Conservation (phyloP, 1,284 basidiomycete genomes). For the Ceratobasidium sp. region DNA sequence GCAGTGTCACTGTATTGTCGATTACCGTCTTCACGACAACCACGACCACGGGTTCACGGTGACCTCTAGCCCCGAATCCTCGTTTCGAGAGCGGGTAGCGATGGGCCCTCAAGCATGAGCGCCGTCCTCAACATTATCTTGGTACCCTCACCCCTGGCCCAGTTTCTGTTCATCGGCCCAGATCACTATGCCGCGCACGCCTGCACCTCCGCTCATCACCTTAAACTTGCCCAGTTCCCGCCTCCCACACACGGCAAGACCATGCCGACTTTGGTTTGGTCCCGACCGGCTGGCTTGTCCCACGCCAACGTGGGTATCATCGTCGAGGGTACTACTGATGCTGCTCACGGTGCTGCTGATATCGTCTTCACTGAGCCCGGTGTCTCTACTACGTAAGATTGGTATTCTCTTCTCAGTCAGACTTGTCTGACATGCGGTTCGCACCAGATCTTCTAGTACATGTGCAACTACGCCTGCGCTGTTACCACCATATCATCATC, state of each 20-base stretch:
- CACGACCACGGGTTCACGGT: too few relatives aligned
- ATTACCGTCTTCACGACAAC: too few relatives aligned
- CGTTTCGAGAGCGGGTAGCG: too few relatives aligned
- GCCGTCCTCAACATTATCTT: too few relatives aligned
- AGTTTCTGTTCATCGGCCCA: constrained; percentile 36
- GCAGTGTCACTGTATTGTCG: too few relatives aligned
- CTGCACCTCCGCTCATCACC: constrained; percentile 28
- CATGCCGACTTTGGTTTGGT: constrained; percentile 7
- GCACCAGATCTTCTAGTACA: constrained; percentile 91
- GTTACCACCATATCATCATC: constrained; percentile 99
- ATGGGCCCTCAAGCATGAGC: too few relatives aligned
- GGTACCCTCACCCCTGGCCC: background rate
- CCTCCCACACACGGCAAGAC: constrained; percentile 1
- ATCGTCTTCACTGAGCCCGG: constrained; percentile 95
- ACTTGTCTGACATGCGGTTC: too few relatives aligned
- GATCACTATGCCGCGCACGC: constrained; percentile 43
- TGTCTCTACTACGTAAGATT: constrained; percentile 84
- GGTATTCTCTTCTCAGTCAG: too few relatives aligned
- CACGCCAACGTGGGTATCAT: constrained; percentile 97
- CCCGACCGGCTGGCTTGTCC: constrained; percentile 63
- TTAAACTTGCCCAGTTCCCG: constrained; percentile 14
- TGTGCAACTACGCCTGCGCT: constrained; percentile 91
- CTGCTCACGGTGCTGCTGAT: constrained; percentile 94
- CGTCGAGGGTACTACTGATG: constrained; percentile 96
- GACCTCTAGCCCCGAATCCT: too few relatives aligned